Base-by-base conservation (phyloP, 306 rosid species). In the Benincasa hispida region DNA sequence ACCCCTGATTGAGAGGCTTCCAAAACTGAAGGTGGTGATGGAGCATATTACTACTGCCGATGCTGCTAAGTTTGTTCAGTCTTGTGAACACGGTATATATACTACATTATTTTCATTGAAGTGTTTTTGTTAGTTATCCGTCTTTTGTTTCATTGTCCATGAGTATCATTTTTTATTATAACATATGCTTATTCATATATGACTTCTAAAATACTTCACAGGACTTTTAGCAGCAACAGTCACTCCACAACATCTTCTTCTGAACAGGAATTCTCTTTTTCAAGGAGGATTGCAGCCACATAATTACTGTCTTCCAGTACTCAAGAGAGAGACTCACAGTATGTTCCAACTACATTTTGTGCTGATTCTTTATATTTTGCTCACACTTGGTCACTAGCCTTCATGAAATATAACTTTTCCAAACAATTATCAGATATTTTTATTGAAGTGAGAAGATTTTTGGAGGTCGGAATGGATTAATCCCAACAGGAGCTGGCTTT, bases 201-300 rank as follows among this genome's bases (percentile, higher is more conserved):
- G 17, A 32, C n/a, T 57, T 47, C 19, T 47, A 27, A 39, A 42
- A 27, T 61, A 35, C 81, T 79, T 70, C 39, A 66, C 62, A 93
- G 98, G 93, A 62, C 70, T 47, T 68, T 87, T 93, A 72, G 96
- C 92, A 1, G 97, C 93, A 74, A 93, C 97, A 35, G 97, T 93
- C 80, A 91, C 98, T 25, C 98, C 98, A 53, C 97, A 93, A 50
- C 97, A 93, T 91, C 89, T 93, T 78, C 79, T 93, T 79, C 88
- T 93, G 7, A 93, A 93, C 62, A 86, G 97, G 60, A 93, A 91
- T 81, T 81, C 97, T 59, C 82, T 93, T 54, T 93, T 93, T 84
- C 97, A 91, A 84, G 98, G 98, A 72, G 98, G 97, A 82, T 81
- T 93, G 81, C 97, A 85, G 81, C 98, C 97, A 53, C 98, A 93